Percentiles rank a stretch among this genome's conserved stretches.
Evolutionary conservation across 148 eudicot genomes (phyloP).

Genomic region (Mesembryanthemum crystallinum): DNA sequence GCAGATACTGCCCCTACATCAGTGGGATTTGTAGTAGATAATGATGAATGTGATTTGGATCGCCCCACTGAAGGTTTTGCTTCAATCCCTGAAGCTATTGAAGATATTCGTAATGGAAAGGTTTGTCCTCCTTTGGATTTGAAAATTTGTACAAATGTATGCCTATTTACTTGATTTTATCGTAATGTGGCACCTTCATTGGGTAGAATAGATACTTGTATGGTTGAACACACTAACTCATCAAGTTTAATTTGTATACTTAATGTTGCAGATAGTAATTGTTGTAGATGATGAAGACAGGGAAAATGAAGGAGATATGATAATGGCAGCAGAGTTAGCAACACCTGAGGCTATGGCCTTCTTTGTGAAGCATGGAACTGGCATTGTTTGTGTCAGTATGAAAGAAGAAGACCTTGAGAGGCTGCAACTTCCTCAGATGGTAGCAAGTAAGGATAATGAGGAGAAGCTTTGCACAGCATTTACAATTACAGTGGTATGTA

Average conservation of each 20-base stretch:
- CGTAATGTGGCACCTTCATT: not conserved
- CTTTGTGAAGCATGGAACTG: slow-evolving; percentile 89
- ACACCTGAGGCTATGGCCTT: slow-evolving; percentile 93
- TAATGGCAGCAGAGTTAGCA: slow-evolving; percentile 79
- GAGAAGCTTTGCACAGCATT: slow-evolving; percentile 86
- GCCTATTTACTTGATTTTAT: not conserved
- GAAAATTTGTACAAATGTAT: not conserved
- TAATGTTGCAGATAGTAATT: slow-evolving; percentile 64
- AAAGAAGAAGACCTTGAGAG: slow-evolving; percentile 74
- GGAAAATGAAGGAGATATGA: slow-evolving; percentile 91
- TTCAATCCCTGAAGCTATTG: slow-evolving; percentile 83
- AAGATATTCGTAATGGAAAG: slow-evolving; percentile 95
- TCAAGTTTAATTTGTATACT: slow-evolving; percentile 7
- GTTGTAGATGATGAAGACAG: slow-evolving; percentile 95
- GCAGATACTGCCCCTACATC: slow-evolving; percentile 65
- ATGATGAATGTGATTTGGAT: slow-evolving; percentile 73
- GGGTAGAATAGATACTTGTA: too few relatives aligned
- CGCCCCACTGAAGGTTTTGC: slow-evolving; percentile 75
- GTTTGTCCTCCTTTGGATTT: slow-evolving; percentile 35
- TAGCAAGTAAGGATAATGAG: slow-evolving; percentile 64
- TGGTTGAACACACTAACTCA: not conserved
- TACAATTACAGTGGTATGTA: slow-evolving; percentile 84
- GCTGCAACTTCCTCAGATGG: slow-evolving; percentile 82
- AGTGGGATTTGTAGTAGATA: slow-evolving; percentile 41
- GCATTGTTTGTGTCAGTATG: slow-evolving; percentile 95